Percentiles rank a stretch among this genome's conserved stretches.
phyloP scores from a whole-genome alignment of 495 filamentous ascomycete genomes.

The Xylaria venustula region DNA sequence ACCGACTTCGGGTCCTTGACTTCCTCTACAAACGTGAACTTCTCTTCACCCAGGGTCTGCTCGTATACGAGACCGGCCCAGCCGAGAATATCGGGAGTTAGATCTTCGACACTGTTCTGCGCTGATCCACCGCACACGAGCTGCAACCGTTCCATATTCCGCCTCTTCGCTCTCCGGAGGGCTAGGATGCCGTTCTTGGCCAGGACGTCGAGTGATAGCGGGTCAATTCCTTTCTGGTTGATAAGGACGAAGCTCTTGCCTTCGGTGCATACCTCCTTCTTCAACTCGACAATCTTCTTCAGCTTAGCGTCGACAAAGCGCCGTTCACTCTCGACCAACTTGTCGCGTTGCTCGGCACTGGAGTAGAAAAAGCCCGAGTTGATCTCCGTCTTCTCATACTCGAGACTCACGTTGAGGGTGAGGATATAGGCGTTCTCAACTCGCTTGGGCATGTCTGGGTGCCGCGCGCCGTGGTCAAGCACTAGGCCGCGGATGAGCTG shows the following conservation, averaged over 20 bases:
- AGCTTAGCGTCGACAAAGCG: constrained; percentile 95
- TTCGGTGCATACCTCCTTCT: constrained; percentile 94
- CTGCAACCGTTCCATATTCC: constrained; percentile 98
- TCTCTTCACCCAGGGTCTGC: constrained; percentile 96
- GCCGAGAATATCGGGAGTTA: constrained; percentile 83
- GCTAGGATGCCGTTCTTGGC: constrained; percentile 98
- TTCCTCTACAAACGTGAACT: constrained; percentile 97
- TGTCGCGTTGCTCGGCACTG: constrained; percentile 91
- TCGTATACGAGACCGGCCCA: constrained; percentile 98
- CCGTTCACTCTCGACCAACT: constrained; percentile 95
- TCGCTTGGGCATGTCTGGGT: constrained; percentile 97
- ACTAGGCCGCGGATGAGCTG: constrained; percentile 91
- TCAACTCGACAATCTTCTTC: constrained; percentile 95
- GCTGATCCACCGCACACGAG: constrained; percentile 87
- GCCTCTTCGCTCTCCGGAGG: constrained; percentile 87
- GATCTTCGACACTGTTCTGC: constrained; percentile 94
- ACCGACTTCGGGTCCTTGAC: constrained; percentile 99
- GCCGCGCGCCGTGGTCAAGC: constrained; percentile 91
- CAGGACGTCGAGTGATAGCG: constrained; percentile 88
- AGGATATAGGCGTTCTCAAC: constrained; percentile 95
- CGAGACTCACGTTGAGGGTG: constrained; percentile 91
- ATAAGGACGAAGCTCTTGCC: constrained; percentile 98
- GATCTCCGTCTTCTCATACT: constrained; percentile 99
- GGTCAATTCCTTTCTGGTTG: constrained; percentile 99
- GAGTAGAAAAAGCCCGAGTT: constrained; percentile 99